Percentiles rank a stretch among this genome's conserved stretches.
Conservation (phyloP, 441 rosid genomes). For the Populus hybrid region DNA sequence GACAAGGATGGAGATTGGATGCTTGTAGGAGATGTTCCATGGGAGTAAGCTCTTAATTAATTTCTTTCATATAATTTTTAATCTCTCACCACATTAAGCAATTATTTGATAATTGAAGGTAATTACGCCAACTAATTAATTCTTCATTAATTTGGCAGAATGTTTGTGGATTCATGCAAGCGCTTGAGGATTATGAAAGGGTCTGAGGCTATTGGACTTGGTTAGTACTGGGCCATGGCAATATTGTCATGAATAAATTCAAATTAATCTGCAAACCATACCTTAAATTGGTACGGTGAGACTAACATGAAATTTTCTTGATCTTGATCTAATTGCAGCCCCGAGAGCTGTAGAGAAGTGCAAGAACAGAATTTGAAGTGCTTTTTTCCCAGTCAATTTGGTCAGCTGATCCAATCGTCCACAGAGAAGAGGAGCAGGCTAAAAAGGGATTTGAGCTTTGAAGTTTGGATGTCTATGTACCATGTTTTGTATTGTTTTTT, state of each 20-base stretch:
- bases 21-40: constrained; percentile 98
- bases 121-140: background rate
- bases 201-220: constrained; percentile 93
- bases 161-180: constrained; percentile 87
- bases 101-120: background rate
- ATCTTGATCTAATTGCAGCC: constrained; percentile 38
- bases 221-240: constrained; percentile 35
- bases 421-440: constrained; percentile 39
- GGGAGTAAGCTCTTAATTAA: constrained; percentile 60
- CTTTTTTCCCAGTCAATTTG: background rate
- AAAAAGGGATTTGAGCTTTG: constrained; percentile 46
- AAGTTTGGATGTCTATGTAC: constrained; percentile 41
- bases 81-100: background rate
- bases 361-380: constrained; percentile 76
- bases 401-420: constrained; percentile 1
- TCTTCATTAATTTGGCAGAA: constrained; percentile 31
- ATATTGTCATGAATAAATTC: background rate
- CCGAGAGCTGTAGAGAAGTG: constrained; percentile 92
- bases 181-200: constrained; percentile 92
- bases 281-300: background rate
- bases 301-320: background rate
- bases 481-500: background rate
- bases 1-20: constrained; percentile 99
- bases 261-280: too few relatives aligned
- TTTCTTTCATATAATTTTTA: background rate